A percentile compares a stretch with the other conserved stretches of the same genome.
Evolutionary conservation across 1,139 yeast species (phyloP).

Genomic region (Taiozyma sp.): DNA sequence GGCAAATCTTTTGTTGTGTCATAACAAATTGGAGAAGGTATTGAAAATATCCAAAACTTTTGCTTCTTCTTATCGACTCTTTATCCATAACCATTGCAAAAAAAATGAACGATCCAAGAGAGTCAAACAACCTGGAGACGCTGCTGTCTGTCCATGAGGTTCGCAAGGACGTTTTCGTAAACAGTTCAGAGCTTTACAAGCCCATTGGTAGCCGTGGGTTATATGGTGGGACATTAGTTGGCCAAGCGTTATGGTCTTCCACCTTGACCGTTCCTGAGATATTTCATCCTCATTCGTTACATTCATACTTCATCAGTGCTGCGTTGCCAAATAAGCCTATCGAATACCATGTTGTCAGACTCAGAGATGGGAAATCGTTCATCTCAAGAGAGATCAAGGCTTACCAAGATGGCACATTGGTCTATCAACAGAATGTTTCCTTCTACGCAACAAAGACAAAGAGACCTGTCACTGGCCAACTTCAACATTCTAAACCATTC

Average conservation of each 20-base stretch:
- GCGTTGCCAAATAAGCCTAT: slow-evolving; percentile 49
- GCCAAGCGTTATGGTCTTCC: slow-evolving; percentile 68
- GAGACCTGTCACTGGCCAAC: slow-evolving; percentile 9
- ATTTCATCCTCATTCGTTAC: slow-evolving; percentile 46
- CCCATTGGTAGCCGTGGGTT: slow-evolving; percentile 65
- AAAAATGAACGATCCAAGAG: not conserved
- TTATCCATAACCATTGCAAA: not conserved
- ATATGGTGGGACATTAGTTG: slow-evolving; percentile 76
- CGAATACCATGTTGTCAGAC: slow-evolving; percentile 51
- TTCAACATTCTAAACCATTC: slow-evolving; percentile 12
- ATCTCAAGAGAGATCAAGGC: slow-evolving; percentile 56
- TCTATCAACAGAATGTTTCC: slow-evolving; percentile 51
- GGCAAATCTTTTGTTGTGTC: no score
- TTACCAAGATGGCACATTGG: slow-evolving; percentile 45
- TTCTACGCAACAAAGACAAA: slow-evolving; percentile 18
- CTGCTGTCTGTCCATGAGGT: not conserved
- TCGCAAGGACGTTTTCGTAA: slow-evolving; percentile 28
- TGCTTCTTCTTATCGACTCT: no score
- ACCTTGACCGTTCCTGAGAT: slow-evolving; percentile 38
- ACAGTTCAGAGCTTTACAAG: slow-evolving; percentile 31
- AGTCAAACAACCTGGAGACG: not conserved
- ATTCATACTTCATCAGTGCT: slow-evolving; percentile 44
- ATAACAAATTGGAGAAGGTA: no score
- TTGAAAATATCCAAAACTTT: no score
- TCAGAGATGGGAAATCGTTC: slow-evolving; percentile 61